A percentile compares a stretch with the other conserved stretches of the same genome.
Evolutionary conservation across 2,329 filamentous ascomycete species (phyloP).

Genomic region (Pseudocercospora ulei): DNA sequence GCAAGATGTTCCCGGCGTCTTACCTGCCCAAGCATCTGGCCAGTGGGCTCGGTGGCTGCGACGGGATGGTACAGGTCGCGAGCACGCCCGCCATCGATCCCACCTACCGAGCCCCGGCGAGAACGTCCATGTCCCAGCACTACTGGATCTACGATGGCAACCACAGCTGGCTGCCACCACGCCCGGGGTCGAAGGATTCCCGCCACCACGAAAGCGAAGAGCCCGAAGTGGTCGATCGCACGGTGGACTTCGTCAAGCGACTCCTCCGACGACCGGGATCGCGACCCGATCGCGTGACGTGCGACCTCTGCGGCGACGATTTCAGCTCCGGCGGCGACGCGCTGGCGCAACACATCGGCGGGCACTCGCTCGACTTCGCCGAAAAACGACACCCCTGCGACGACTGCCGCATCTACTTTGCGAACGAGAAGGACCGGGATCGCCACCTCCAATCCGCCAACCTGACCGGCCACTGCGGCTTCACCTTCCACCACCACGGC

Average conservation of each 20-base stretch:
- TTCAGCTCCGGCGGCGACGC: slow-evolving; percentile 17
- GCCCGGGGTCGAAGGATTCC: slow-evolving; percentile 8
- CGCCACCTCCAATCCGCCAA: slow-evolving; percentile 23
- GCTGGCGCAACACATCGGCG: slow-evolving; percentile 21
- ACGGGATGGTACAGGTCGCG: slow-evolving; percentile 19
- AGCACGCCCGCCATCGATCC: slow-evolving; percentile 15
- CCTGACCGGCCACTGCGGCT: slow-evolving; percentile 23
- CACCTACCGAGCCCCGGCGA: slow-evolving; percentile 4
- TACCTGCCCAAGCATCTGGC: slow-evolving; percentile 22
- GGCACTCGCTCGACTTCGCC: slow-evolving; percentile 22
- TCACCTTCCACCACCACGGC: slow-evolving; percentile 21
- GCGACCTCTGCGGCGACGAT: slow-evolving; percentile 21
- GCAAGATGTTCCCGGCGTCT: slow-evolving; percentile 16
- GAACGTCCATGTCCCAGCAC: slow-evolving; percentile 17
- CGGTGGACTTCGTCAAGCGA: slow-evolving; percentile 18
- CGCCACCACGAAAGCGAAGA: slow-evolving; percentile 6
- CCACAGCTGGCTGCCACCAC: slow-evolving; percentile 14
- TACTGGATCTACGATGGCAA: slow-evolving; percentile 24
- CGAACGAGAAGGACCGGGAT: slow-evolving; percentile 22
- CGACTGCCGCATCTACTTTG: slow-evolving; percentile 24
- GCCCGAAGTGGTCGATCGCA: slow-evolving; percentile 15
- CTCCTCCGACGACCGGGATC: slow-evolving; percentile 17
- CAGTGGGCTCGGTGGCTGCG: slow-evolving; percentile 21
- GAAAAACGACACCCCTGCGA: slow-evolving; percentile 25
- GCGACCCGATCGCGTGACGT: slow-evolving; percentile 11